Evolutionary conservation across 352 stramenopile genomes (phyloP).

Genomic region (Globisporangium apiculatum): DNA sequence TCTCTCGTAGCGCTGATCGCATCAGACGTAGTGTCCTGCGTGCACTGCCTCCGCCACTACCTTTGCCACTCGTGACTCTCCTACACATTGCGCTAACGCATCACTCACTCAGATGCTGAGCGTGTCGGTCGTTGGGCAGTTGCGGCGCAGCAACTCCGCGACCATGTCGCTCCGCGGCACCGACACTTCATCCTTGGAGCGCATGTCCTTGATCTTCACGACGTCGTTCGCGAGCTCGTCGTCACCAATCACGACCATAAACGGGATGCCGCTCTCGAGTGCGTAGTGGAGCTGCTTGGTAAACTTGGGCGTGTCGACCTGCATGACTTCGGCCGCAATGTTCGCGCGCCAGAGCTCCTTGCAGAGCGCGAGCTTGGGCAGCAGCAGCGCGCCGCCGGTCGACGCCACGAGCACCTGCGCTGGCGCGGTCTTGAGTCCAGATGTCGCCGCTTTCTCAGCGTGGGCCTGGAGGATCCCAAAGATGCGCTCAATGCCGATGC

Average conservation of each 20-base stretch:
- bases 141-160: slow-evolving; percentile 58
- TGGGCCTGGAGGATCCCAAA: slow-evolving; percentile 97
- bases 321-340: slow-evolving; percentile 94
- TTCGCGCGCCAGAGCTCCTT: slow-evolving; percentile 86
- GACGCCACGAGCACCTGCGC: slow-evolving; percentile 94
- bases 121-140: slow-evolving; percentile 60
- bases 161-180: slow-evolving; percentile 70
- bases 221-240: slow-evolving; percentile 91
- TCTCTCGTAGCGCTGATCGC: no score
- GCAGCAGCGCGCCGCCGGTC: slow-evolving; percentile 63
- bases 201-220: slow-evolving; percentile 97
- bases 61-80: no score
- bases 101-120: slow-evolving; percentile 45
- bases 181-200: slow-evolving; percentile 87
- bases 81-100: neutral
- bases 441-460: slow-evolving; percentile 47
- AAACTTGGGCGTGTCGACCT: slow-evolving; percentile 96
- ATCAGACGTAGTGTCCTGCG: no score
- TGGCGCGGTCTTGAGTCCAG: slow-evolving; percentile 15
- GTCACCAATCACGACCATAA: slow-evolving; percentile 96
- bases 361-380: slow-evolving; percentile 68
- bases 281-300: slow-evolving; percentile 96
- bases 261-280: slow-evolving; percentile 92
- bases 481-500: slow-evolving; percentile 97
- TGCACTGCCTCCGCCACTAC: no score